Evolutionary conservation across 257 asterid genomes (phyloP).

Genomic region (Gardenia jasminoides): DNA sequence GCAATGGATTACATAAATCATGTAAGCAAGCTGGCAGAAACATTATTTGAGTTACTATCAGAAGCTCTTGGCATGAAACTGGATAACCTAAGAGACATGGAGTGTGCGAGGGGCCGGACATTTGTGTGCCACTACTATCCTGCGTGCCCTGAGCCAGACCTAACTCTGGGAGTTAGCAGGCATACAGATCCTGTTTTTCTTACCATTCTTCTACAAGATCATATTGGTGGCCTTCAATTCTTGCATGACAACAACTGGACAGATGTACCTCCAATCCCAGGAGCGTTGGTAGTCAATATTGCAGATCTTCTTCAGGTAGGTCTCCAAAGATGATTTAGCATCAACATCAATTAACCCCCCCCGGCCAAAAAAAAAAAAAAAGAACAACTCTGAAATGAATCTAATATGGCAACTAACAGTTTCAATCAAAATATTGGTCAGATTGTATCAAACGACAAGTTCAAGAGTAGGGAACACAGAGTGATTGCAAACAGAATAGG

Average conservation of each 20-base stretch:
- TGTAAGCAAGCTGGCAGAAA: slow-evolving; percentile 36
- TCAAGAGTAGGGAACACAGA: slow-evolving; percentile 60
- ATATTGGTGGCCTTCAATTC: slow-evolving; percentile 65
- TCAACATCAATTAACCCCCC: neutral
- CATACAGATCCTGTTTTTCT: slow-evolving; percentile 63
- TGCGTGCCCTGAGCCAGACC: slow-evolving; percentile 72
- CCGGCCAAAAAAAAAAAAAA: too few relatives aligned
- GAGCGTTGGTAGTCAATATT: slow-evolving; percentile 57
- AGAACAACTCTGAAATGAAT: neutral
- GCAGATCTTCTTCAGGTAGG: slow-evolving; percentile 75
- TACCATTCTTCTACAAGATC: slow-evolving; percentile 66
- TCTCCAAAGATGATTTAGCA: neutral
- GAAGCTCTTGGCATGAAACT: slow-evolving; percentile 62
- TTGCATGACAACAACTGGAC: slow-evolving; percentile 46
- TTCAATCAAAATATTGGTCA: slow-evolving; percentile 10
- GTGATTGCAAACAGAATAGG: slow-evolving; percentile 55
- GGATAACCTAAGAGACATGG: slow-evolving; percentile 35
- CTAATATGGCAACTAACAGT: neutral
- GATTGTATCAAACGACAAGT: slow-evolving; percentile 62
- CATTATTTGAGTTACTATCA: slow-evolving; percentile 43
- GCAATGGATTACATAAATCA: slow-evolving; percentile 41
- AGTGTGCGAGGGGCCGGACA: slow-evolving; percentile 36
- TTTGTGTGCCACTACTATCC: slow-evolving; percentile 69
- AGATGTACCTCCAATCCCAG: slow-evolving; percentile 47
- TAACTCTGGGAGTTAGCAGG: slow-evolving; percentile 56